Conservation (phyloP, 1,284 basidiomycete species). For the Agroathelia rolfsii region DNA sequence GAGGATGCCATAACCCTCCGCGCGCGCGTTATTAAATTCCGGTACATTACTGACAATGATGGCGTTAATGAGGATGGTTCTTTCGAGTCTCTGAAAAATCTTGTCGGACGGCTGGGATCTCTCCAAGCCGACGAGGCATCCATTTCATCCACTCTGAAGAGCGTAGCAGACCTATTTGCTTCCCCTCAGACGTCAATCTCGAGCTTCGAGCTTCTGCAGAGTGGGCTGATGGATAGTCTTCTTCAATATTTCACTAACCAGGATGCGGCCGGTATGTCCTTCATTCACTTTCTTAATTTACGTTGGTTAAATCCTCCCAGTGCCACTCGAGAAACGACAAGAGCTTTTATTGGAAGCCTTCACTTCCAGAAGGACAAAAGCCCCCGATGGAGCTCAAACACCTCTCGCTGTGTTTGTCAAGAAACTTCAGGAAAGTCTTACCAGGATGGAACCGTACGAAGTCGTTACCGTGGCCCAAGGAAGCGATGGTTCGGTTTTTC, state of each 20-base stretch:
- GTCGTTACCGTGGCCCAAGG: constrained; percentile 79
- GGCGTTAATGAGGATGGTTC: constrained; percentile 54
- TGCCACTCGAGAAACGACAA: constrained; percentile 47
- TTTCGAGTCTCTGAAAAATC: constrained; percentile 50
- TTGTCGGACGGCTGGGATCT: constrained; percentile 56
- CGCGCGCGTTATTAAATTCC: constrained; percentile 77
- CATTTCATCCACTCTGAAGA: constrained; percentile 53
- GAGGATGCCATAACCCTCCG: constrained; percentile 88
- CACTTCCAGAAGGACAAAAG: constrained; percentile 41
- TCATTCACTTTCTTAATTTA: constrained; percentile 6
- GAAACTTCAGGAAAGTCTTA: constrained; percentile 88
- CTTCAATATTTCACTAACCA: constrained; percentile 74
- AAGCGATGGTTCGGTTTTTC: constrained; percentile 48
- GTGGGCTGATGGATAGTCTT: constrained; percentile 84
- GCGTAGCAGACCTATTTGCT: constrained; percentile 73
- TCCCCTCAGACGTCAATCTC: constrained; percentile 77
- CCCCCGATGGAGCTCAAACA: constrained; percentile 34
- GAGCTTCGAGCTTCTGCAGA: constrained; percentile 92
- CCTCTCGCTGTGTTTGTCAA: constrained; percentile 82
- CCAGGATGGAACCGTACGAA: constrained; percentile 89
- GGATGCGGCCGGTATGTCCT: constrained; percentile 39
- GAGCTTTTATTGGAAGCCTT: constrained; percentile 72
- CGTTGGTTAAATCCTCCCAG: constrained; percentile 29
- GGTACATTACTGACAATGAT: constrained; percentile 54
- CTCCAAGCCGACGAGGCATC: constrained; percentile 53